phyloP scores from a whole-genome alignment of 2,329 filamentous ascomycete species.

The Tolypocladium album region DNA sequence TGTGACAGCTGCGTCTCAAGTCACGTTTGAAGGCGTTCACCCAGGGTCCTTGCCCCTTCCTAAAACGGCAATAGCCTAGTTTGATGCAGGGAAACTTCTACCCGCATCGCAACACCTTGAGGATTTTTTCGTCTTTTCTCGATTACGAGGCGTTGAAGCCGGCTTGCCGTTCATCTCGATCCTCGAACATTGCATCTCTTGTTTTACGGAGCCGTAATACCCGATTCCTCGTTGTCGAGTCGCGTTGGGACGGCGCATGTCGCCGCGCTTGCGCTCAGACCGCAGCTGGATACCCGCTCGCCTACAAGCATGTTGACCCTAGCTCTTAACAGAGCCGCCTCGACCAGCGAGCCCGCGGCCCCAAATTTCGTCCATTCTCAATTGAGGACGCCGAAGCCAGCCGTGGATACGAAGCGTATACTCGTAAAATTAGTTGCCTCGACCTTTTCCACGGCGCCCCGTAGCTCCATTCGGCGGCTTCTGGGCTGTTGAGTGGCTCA shows the following conservation, averaged over 20 bases:
- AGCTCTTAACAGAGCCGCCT: background rate
- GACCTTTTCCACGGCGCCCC: background rate
- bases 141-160: background rate
- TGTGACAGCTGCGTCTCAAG: constrained; percentile 23
- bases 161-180: background rate
- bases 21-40: background rate
- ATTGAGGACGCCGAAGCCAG: too few species aligned
- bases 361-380: background rate
- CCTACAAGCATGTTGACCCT: too few species aligned
- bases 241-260: background rate
- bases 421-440: background rate
- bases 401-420: background rate
- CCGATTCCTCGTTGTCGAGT: background rate
- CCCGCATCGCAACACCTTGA: background rate
- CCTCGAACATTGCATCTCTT: background rate
- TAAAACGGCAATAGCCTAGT: background rate
- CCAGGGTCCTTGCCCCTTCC: background rate
- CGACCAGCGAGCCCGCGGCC: background rate
- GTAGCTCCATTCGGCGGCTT: background rate
- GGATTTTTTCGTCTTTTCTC: background rate
- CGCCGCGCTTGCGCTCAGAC: background rate
- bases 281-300: background rate
- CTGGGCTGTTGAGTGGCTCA: background rate
- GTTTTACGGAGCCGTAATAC: background rate
- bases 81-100: background rate